Percentiles rank a stretch among this genome's conserved stretches.
These are phyloP conservation scores for Cryptococcus maquisensis DNA, from an alignment of 1,284 basidiomycete genomes.

Conservation along the genomic window DNA sequence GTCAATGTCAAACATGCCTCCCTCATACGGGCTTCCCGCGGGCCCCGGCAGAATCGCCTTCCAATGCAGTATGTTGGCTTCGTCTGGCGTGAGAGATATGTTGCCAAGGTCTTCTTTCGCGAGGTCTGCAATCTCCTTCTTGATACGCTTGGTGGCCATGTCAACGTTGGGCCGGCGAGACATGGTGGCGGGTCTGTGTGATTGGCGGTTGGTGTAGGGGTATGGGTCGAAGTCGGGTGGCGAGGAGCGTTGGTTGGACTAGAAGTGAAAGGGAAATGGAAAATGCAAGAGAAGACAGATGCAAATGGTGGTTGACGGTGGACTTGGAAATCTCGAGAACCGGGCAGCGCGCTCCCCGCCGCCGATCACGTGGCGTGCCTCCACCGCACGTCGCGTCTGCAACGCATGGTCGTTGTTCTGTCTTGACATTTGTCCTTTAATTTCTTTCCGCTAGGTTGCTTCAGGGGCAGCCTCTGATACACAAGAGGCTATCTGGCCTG, in stretches of 20 bases:
- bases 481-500: too few species aligned
- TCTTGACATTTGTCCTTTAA: too few species aligned
- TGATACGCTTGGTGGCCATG: constrained; percentile 79
- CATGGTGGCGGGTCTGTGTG: constrained; percentile 1
- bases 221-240: not conserved
- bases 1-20: constrained; percentile 73
- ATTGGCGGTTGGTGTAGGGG: not conserved
- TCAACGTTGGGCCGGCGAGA: constrained; percentile 45
- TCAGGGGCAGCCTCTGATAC: too few species aligned
- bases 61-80: constrained; percentile 59
- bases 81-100: constrained; percentile 66
- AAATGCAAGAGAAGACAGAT: not conserved
- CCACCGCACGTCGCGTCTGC: not conserved
- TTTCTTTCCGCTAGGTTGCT: too few species aligned
- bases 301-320: not conserved
- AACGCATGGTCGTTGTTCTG: too few species aligned
- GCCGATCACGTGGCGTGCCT: not conserved
- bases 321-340: not conserved
- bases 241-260: too few species aligned
- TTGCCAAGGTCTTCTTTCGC: constrained; percentile 75
- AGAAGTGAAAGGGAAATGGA: not conserved
- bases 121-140: constrained; percentile 77
- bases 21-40: constrained; percentile 80
- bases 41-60: constrained; percentile 72
- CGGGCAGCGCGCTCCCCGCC: not conserved